These are phyloP conservation scores for Proliferodiscus dingleyae DNA, from an alignment of 2,329 filamentous ascomycete species.

Conservation along the genomic window DNA sequence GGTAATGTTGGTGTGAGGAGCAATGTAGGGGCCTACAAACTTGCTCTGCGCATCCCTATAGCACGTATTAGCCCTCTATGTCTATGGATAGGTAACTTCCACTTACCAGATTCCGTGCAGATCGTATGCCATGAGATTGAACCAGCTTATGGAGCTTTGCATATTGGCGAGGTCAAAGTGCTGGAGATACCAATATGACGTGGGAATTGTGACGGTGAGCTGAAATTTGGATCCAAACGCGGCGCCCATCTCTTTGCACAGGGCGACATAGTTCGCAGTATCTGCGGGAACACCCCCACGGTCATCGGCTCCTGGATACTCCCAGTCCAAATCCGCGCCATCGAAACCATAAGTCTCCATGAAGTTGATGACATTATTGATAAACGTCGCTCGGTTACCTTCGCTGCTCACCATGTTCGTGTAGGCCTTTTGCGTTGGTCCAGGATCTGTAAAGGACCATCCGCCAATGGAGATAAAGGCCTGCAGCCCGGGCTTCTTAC, in stretches of 20 bases:
- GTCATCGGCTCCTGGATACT: slow-evolving; percentile 35
- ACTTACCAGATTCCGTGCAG: slow-evolving; percentile 29
- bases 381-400: slow-evolving; percentile 33
- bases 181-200: slow-evolving; percentile 31
- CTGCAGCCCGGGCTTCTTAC: neutral
- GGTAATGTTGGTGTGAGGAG: slow-evolving; percentile 38
- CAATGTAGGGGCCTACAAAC: slow-evolving; percentile 6
- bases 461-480: neutral
- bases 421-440: neutral
- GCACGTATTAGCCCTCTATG: too few species aligned
- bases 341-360: slow-evolving; percentile 39
- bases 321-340: slow-evolving; percentile 45
- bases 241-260: slow-evolving; percentile 14
- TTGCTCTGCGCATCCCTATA: neutral
- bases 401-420: slow-evolving; percentile 29
- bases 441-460: neutral
- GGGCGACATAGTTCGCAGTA: slow-evolving; percentile 29
- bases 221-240: slow-evolving; percentile 20
- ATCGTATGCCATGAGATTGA: slow-evolving; percentile 30
- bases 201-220: slow-evolving; percentile 33
- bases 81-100: too few species aligned
- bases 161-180: slow-evolving; percentile 27
- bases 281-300: slow-evolving; percentile 35
- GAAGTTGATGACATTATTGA: slow-evolving; percentile 35
- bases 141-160: slow-evolving; percentile 24